These are phyloP conservation scores for Talaromyces sp. DNA, from an alignment of 2,329 filamentous ascomycete genomes.

Conservation along the genomic window DNA sequence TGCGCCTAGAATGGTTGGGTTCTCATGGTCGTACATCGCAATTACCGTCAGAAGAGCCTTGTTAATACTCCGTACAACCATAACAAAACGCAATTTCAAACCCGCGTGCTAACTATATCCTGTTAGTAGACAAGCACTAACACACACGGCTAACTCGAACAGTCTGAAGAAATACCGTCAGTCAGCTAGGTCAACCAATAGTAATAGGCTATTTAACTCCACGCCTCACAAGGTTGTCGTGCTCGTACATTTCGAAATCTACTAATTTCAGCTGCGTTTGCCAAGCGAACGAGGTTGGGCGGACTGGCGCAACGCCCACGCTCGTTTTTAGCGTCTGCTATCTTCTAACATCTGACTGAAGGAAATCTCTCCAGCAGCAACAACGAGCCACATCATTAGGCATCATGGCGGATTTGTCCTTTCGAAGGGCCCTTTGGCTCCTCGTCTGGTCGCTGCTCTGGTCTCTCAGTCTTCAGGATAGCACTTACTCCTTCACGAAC, in stretches of 20 bases:
- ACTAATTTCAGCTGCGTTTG: background rate
- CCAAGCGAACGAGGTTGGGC: background rate
- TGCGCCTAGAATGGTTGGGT: background rate
- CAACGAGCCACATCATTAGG: background rate
- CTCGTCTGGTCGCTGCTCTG: conserved; percentile 16
- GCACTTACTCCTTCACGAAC: conserved; percentile 10
- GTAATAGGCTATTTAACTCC: background rate
- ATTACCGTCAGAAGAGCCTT: background rate
- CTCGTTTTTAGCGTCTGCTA: background rate
- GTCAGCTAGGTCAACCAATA: background rate
- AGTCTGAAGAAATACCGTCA: background rate
- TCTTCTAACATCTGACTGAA: background rate
- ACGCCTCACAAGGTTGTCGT: background rate
- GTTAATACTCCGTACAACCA: background rate
- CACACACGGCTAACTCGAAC: background rate
- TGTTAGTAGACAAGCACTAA: background rate
- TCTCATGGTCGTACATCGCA: background rate
- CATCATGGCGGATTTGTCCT: conserved; percentile 3
- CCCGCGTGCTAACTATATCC: background rate
- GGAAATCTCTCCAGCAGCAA: background rate
- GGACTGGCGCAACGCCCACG: background rate
- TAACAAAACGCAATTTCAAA: background rate
- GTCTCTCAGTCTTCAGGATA: conserved; percentile 9
- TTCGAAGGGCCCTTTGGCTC: conserved; percentile 9
- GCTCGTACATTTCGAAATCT: background rate